Evolutionary conservation across 345 rosid genomes (phyloP), one percentile per base, ranked within the genome.

Genomic region (Cardiospermum halicacabum): DNA sequence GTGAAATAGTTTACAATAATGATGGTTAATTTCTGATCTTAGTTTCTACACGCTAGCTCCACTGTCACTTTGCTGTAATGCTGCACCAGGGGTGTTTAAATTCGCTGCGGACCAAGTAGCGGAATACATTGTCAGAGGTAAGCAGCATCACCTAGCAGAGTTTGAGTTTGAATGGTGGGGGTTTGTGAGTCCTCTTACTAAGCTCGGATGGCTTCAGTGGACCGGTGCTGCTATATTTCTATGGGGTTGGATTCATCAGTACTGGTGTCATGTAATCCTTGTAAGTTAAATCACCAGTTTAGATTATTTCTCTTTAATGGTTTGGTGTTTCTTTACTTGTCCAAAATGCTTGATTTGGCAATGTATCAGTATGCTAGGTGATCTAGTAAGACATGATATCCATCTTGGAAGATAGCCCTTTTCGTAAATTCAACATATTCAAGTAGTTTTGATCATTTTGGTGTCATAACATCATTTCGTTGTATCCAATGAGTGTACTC

Each of bases 241-340:
- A 2, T 84, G 89, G 85, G 96, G 98, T 39, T 87, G 88, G 91
- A 59, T 81, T 58, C 96, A 83, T 79, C 98, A 89, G 34, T 75
- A 37, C 4, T 74, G 67, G 7, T 86, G 89, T 64, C 96, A 89
- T 53, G 66, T 72, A 34, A 83, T 87, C 69, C 86, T 85, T 62
- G 93, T 89, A 82, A 49, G 82, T 15, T 36, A 26, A 53, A 25
- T 31, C 5, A 3, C 16, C n/a, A n/a, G n/a, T n/a, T n/a, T n/a
- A n/a, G n/a, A n/a, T n/a, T n/a, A n/a, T n/a, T n/a, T n/a, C n/a
- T n/a, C n/a, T n/a, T n/a, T n/a, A n/a, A n/a, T n/a, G n/a, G n/a
- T n/a, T n/a, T n/a, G n/a, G n/a, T 13, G 21, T 15, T 16, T 61
- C 37, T 54, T 25, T 18, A 12, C 36, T 26, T 18, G 16, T 56